Conservation (phyloP, 768 basidiomycete species). For the Boletus rufocinnamomeus region DNA sequence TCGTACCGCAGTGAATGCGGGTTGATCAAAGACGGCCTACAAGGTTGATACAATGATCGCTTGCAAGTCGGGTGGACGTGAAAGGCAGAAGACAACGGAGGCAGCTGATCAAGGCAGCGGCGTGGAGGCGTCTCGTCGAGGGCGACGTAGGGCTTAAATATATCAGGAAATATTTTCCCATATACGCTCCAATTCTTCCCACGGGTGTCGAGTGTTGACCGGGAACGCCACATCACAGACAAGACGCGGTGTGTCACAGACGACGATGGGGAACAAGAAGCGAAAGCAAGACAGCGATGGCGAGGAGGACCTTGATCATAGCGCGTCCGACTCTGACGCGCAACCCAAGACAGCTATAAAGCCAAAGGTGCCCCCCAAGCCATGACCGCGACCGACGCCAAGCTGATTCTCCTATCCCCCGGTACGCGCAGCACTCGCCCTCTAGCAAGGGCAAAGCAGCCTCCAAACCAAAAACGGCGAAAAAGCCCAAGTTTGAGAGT, state of each 20-base stretch:
- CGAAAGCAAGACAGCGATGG: neutral
- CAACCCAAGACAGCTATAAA: constrained; percentile 4
- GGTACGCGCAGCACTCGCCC: constrained; percentile 1
- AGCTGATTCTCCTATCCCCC: neutral
- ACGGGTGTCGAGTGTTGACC: neutral
- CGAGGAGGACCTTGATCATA: constrained; percentile 8
- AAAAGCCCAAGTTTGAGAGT: constrained; percentile 41
- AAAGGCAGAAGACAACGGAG: constrained; percentile 17
- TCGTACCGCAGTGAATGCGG: constrained; percentile 58
- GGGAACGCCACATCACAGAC: neutral
- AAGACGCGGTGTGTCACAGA: neutral
- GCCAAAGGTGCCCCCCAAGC: constrained; percentile 16
- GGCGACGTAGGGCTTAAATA: constrained; percentile 31
- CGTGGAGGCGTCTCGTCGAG: constrained; percentile 12
- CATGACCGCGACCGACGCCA: neutral
- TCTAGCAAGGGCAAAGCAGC: constrained; percentile 14
- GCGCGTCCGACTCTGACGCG: constrained; percentile 22
- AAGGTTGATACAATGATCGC: neutral
- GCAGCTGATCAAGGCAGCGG: constrained; percentile 4
- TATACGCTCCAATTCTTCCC: neutral
- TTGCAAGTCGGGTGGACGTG: constrained; percentile 11
- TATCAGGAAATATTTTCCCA: constrained; percentile 37
- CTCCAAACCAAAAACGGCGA: constrained; percentile 28
- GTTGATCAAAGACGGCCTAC: constrained; percentile 16
- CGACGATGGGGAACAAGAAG: constrained; percentile 3